Percentiles rank a stretch among this genome's conserved stretches.
phyloP scores from a whole-genome alignment of 169 alveolate genomes.

The Theileria parva region DNA sequence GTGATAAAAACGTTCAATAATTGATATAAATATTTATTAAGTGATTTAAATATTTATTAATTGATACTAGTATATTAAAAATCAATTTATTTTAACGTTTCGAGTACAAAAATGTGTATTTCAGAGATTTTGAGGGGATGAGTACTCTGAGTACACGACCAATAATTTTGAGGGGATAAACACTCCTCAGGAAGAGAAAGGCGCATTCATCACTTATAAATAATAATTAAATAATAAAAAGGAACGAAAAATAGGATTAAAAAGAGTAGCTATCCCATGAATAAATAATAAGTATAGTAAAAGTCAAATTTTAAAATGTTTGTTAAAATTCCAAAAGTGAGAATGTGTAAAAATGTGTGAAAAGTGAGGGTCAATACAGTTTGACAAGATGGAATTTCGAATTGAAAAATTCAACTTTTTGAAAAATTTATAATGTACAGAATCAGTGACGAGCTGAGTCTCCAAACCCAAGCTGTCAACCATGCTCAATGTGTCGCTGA shows the following conservation, averaged over 20 bases:
- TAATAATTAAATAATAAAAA: too few species aligned
- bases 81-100: too few species aligned
- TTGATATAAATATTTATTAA: too few species aligned
- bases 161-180: constrained; percentile 5
- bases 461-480: not conserved
- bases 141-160: not conserved
- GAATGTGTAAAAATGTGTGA: constrained; percentile 26
- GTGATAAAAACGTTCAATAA: too few species aligned
- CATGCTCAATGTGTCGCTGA: not conserved
- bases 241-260: not conserved
- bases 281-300: not conserved
- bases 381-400: not conserved
- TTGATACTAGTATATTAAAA: too few species aligned
- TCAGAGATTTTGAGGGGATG: constrained; percentile 1
- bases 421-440: constrained; percentile 1
- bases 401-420: not conserved
- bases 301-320: not conserved
- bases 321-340: constrained; percentile 23
- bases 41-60: too few species aligned
- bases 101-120: not conserved
- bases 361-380: constrained; percentile 25
- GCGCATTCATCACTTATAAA: too few species aligned
- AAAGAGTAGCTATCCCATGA: too few species aligned
- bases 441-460: not conserved
- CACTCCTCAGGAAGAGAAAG: too few species aligned